Conservation (phyloP, 371 early-diverging fungal species). For the Quaeritorhiza haematococci region DNA sequence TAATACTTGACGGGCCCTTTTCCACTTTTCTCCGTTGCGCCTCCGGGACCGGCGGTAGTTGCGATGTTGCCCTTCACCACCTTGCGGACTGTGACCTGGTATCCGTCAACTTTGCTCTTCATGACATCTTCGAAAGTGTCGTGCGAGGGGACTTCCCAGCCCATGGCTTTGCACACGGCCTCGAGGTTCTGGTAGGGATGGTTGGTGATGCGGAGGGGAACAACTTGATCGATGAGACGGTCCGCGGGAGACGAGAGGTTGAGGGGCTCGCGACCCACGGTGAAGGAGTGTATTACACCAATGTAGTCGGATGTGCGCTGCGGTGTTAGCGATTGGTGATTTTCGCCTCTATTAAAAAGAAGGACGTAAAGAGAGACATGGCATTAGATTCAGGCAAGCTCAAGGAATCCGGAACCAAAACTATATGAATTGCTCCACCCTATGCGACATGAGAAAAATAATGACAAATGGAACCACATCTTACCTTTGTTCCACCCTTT, state of each 20-base stretch:
- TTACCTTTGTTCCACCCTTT: constrained; percentile 42
- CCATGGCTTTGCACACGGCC: constrained; percentile 6
- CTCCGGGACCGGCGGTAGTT: no score
- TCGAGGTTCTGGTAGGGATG: background rate
- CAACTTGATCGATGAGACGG: constrained; percentile 41
- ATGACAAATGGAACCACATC: background rate
- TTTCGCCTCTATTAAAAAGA: constrained; percentile 49
- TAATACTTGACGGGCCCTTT: no score
- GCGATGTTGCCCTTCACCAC: constrained; percentile 1
- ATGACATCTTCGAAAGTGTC: constrained; percentile 8
- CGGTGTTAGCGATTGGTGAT: constrained; percentile 72
- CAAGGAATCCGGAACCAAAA: no score
- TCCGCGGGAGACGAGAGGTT: constrained; percentile 40
- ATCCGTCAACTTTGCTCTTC: background rate
- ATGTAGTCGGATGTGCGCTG: constrained; percentile 43
- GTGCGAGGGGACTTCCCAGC: background rate
- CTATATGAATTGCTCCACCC: background rate
- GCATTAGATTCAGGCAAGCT: no score
- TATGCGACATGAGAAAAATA: background rate
- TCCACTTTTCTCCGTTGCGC: no score
- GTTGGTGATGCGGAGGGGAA: constrained; percentile 36
- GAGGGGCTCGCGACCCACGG: constrained; percentile 44
- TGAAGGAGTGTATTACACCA: constrained; percentile 49
- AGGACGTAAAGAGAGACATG: background rate
- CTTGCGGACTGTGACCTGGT: constrained; percentile 1